Base-by-base conservation (phyloP, 805 yeast genomes). In the Hanseniaspora thailandica region DNA sequence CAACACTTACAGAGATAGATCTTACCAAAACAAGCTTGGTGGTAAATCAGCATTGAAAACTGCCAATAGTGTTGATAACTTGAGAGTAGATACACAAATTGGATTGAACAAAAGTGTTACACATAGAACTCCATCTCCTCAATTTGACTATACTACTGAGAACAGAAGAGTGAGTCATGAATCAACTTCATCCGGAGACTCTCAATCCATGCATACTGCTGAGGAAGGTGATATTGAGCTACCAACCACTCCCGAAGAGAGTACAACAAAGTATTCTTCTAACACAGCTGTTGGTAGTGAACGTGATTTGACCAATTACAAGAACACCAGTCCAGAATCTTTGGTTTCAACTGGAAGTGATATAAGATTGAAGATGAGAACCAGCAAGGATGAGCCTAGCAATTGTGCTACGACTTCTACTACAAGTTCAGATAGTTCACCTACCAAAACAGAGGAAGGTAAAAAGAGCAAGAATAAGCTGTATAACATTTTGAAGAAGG, bases 1-100 rank as follows among this genome's bases (percentile, higher is more conserved):
- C 71, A 71, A 76, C 30, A 73, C 78, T 0, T 76, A 76, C 59
- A 69, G 76, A 57, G 67, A 71, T 62, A 71, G 70, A 56, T 60
- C 66, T 51, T 52, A 63, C 57, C 57, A 54, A 17, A 53, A 53
- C 12, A 53, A 39, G 33, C 10, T 35, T 2, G 26, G 13, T 3
- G 22, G 28, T 7, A 22, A 35, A 10, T 25, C 39, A 12, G 39
- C 39, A 6, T 26, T 44, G 25, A 45, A 40, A 38, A 39, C 33
- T 15, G 43, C 50, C 6, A 39, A 38, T 13, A 35, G 40, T 34
- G 36, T 39, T 17, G 46, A 35, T 22, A 47, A 35, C 25, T 28
- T 50, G 26, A 50, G 35, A 22, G 13, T 43, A 19, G 38, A 30
- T 15, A 52, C 47, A 20, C 35, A 39, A 13, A 20, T 34, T 30